A percentile compares a stretch with the other conserved stretches of the same genome.
Evolutionary conservation across 164 flowering plant species (phyloP).

Genomic region (Vitis labrusca): DNA sequence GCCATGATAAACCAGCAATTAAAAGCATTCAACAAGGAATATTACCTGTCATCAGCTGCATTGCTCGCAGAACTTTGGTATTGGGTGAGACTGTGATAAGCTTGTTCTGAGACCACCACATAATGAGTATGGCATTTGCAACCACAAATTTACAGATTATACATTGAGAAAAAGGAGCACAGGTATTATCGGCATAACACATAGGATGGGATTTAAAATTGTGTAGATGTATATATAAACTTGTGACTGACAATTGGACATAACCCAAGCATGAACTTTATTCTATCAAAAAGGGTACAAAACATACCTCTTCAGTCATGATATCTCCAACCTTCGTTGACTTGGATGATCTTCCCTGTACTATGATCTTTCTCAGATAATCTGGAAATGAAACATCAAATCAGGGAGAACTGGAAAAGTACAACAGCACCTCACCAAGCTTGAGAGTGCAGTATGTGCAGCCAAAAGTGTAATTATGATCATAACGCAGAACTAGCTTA

Average conservation of each 20-base stretch:
- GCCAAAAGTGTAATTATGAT: too few species aligned
- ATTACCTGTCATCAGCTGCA: conserved; percentile 99
- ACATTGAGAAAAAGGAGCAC: too few species aligned
- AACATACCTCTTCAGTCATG: conserved; percentile 96
- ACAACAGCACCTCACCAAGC: too few species aligned
- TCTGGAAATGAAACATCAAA: conserved; percentile 39
- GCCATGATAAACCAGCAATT: neutral
- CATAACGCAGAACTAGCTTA: too few species aligned
- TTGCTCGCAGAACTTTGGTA: conserved; percentile 89
- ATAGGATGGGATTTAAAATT: too few species aligned
- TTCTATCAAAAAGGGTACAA: neutral
- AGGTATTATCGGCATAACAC: too few species aligned
- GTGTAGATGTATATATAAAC: neutral
- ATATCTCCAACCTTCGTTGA: conserved; percentile 98
- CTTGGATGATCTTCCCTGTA: conserved; percentile 98
- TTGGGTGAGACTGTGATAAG: conserved; percentile 95
- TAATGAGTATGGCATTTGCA: neutral
- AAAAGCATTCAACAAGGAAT: neutral
- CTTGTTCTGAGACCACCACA: conserved; percentile 66
- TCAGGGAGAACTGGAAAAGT: too few species aligned
- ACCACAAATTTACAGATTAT: neutral
- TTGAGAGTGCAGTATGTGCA: too few species aligned
- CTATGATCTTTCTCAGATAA: conserved; percentile 97
- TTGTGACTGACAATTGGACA: neutral
- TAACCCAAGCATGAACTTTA: neutral